A percentile compares a stretch with the other conserved stretches of the same genome.
Conservation (phyloP, 179 eudicot species). For the Beta lomatogona region DNA sequence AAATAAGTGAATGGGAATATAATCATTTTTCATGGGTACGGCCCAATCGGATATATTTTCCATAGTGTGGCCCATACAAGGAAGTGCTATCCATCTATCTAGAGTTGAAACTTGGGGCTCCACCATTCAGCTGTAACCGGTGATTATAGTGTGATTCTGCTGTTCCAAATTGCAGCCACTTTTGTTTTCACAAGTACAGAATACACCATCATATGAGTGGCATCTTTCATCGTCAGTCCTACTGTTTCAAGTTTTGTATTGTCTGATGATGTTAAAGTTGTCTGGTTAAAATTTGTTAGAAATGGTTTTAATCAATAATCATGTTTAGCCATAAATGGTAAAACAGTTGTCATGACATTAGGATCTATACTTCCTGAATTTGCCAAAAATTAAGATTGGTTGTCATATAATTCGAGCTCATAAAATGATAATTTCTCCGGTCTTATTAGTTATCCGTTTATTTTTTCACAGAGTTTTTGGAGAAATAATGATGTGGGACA, state of each 20-base stretch:
- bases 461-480: too few species aligned
- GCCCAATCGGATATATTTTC: background rate
- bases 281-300: background rate
- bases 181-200: conserved; percentile 20
- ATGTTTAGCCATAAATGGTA: conserved; percentile 6
- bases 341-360: conserved; percentile 12
- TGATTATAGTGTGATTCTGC: conserved; percentile 26
- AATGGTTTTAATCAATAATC: background rate
- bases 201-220: conserved; percentile 17
- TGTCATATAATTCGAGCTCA: background rate
- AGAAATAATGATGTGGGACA: too few species aligned
- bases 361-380: conserved; percentile 10
- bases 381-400: background rate
- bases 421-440: background rate
- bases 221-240: conserved; percentile 15
- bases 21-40: background rate
- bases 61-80: background rate
- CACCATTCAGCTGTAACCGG: conserved; percentile 23
- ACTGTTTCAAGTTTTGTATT: conserved; percentile 23
- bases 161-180: conserved; percentile 10
- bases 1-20: background rate
- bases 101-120: conserved; percentile 2
- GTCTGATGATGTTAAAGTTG: conserved; percentile 19
- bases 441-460: too few species aligned
- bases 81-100: background rate